phyloP scores from a whole-genome alignment of 1,284 basidiomycete genomes.

The Trichosporon coremiiforme region DNA sequence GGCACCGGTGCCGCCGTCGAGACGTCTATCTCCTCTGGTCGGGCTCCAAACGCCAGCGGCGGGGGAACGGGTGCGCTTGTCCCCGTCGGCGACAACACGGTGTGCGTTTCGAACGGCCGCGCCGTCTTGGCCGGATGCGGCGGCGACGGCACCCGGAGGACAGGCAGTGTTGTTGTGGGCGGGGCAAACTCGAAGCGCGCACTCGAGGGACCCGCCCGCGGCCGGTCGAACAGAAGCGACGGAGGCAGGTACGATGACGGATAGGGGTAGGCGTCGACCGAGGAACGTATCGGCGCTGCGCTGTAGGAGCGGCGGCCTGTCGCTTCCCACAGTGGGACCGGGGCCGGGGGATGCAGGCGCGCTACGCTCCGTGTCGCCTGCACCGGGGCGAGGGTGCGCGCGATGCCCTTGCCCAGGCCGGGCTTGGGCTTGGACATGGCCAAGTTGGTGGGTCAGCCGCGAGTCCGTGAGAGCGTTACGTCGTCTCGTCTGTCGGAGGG shows the following conservation, averaged over 20 bases:
- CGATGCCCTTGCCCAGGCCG: conserved; percentile 45
- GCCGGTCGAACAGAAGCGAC: conserved; percentile 26
- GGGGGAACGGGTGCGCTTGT: conserved; percentile 20
- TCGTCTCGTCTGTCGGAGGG: not conserved
- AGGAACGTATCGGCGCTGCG: not conserved
- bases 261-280: not conserved
- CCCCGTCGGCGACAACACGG: conserved; percentile 30
- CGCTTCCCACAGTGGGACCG: conserved; percentile 31
- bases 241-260: conserved; percentile 21
- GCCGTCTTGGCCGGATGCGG: conserved; percentile 32
- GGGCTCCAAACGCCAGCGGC: conserved; percentile 26
- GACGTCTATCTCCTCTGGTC: conserved; percentile 22
- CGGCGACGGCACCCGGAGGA: conserved; percentile 31
- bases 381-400: conserved; percentile 38
- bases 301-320: conserved; percentile 17
- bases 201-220: conserved; percentile 19
- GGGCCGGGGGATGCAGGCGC: not conserved
- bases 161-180: conserved; percentile 27
- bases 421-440: conserved; percentile 51
- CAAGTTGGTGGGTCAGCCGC: not conserved
- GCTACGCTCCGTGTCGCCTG: conserved; percentile 22
- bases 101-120: conserved; percentile 33
- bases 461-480: not conserved
- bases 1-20: conserved; percentile 15
- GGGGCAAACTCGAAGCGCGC: conserved; percentile 30